Base-by-base conservation (phyloP, 2,329 filamentous ascomycete species). In the Bipolaris sorokiniana region DNA sequence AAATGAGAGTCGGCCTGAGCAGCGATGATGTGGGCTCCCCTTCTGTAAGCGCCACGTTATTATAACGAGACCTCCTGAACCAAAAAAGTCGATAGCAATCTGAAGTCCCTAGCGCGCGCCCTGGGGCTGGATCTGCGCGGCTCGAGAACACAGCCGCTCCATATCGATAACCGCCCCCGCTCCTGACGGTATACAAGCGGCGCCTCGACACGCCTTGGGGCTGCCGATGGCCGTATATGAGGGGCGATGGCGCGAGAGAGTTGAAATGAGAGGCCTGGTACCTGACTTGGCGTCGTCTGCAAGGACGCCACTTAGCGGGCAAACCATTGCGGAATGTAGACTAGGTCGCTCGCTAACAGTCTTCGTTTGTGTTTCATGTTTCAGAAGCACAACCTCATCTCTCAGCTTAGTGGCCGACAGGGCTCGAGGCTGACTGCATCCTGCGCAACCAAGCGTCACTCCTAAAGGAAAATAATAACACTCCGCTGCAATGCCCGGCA, bases 341-440 rank as follows among this genome's bases (percentile, higher is more conserved):
- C 51, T 65, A 65, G 66, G 31, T 13, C 56, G n/a, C 38, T 64
- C 59, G 62, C 66, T 67, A 63, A 60, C 53, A 53, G 51, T 37
- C 49, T 55, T 47, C 62, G 65, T 64, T 64, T 63, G 53, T 65
- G 71, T 75, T 74, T 74, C 70, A 73, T 53, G 67, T 73, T 69
- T 64, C 56, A 60, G 49, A 44, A 40, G 61, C 55, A 59, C 58
- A 53, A 47, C 48, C 37, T 34, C 47, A 48, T 31, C 13, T 34
- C 26, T 15, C 9, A 3, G 20, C 31, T 71, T 56, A 75, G 73
- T 75, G 70, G 72, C 51, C 52, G 28, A 10, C 20, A 46, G 56
- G 54, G 53, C 60, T 46, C 56, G 56, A 66, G 62, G 62, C 66
- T 67, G 65, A 67, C 62, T 47, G 59, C 50, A 54, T 42, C 23